Percentiles rank a stretch among this genome's conserved stretches.
phyloP scores from a whole-genome alignment of 306 rosid species.

The Cucumis cinereus region DNA sequence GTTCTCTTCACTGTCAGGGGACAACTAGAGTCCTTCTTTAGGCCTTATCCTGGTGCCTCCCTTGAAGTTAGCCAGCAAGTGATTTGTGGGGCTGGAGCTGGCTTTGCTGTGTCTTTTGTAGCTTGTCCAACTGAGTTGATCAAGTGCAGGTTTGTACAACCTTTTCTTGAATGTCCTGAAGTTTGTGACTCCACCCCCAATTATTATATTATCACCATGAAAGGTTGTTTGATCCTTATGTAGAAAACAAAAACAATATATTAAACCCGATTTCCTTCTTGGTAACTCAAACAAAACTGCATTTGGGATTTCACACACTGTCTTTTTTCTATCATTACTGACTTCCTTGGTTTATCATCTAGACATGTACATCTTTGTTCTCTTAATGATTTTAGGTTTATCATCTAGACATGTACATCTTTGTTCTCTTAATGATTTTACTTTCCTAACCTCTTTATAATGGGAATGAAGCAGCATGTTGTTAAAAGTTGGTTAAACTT shows the following conservation, averaged over 20 bases:
- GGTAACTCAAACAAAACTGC: no score
- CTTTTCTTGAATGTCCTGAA: not conserved
- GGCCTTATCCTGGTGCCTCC: constrained; percentile 59
- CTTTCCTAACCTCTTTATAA: not conserved
- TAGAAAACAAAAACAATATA: no score
- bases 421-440: not conserved
- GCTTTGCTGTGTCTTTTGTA: constrained; percentile 76
- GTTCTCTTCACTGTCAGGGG: constrained; percentile 85
- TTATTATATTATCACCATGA: no score
- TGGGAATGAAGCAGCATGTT: not conserved
- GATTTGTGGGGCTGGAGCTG: constrained; percentile 85
- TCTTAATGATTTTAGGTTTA: no score
- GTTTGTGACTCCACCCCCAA: not conserved
- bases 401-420: no score
- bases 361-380: no score
- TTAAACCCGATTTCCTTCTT: no score
- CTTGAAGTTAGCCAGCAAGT: constrained; percentile 66
- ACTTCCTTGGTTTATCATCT: no score
- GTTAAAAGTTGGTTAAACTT: not conserved
- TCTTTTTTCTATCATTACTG: no score
- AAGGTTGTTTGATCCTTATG: no score
- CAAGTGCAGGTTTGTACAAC: constrained; percentile 69
- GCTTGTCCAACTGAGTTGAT: constrained; percentile 93
- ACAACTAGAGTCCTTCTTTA: constrained; percentile 60
- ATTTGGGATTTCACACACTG: no score